A percentile compares a stretch with the other conserved stretches of the same genome.
phyloP scores from a whole-genome alignment of 306 rosid species.

The Dryas octopetala region DNA sequence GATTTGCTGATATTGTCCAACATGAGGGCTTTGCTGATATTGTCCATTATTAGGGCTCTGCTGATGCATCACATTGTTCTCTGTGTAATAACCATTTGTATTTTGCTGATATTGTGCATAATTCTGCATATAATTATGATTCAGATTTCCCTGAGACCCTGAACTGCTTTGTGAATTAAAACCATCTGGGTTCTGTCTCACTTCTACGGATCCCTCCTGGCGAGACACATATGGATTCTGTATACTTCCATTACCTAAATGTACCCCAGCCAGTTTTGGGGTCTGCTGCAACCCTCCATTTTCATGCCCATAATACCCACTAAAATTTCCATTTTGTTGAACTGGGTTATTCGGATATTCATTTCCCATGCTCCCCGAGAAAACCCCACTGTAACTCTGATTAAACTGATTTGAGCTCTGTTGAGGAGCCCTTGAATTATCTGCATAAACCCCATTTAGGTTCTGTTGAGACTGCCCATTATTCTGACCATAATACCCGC shows the following conservation, averaged over 20 bases:
- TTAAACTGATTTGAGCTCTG: slow-evolving; percentile 7
- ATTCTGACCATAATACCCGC: slow-evolving; percentile 22
- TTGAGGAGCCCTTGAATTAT: slow-evolving; percentile 10
- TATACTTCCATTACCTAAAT: slow-evolving; percentile 18
- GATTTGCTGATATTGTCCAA: slow-evolving; percentile 22
- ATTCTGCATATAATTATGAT: slow-evolving; percentile 23
- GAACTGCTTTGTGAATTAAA: slow-evolving; percentile 29
- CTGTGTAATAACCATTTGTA: slow-evolving; percentile 18
- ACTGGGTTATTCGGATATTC: slow-evolving; percentile 7
- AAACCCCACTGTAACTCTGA: slow-evolving; percentile 8
- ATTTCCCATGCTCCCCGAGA: slow-evolving; percentile 6
- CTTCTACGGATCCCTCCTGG: slow-evolving; percentile 32
- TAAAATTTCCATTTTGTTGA: slow-evolving; percentile 21
- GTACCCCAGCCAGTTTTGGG: neutral
- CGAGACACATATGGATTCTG: slow-evolving; percentile 22
- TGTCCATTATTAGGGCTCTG: slow-evolving; percentile 15
- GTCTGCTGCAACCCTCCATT: slow-evolving; percentile 30
- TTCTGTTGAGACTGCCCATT: slow-evolving; percentile 23
- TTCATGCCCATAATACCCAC: slow-evolving; percentile 26
- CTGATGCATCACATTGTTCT: slow-evolving; percentile 18
- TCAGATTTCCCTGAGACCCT: slow-evolving; percentile 30
- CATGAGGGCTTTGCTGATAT: neutral
- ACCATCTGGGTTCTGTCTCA: slow-evolving; percentile 28
- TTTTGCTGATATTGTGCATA: slow-evolving; percentile 26
- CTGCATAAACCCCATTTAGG: slow-evolving; percentile 5